Conservation (phyloP, 2,329 filamentous ascomycete species). For the Septoria linicola region DNA sequence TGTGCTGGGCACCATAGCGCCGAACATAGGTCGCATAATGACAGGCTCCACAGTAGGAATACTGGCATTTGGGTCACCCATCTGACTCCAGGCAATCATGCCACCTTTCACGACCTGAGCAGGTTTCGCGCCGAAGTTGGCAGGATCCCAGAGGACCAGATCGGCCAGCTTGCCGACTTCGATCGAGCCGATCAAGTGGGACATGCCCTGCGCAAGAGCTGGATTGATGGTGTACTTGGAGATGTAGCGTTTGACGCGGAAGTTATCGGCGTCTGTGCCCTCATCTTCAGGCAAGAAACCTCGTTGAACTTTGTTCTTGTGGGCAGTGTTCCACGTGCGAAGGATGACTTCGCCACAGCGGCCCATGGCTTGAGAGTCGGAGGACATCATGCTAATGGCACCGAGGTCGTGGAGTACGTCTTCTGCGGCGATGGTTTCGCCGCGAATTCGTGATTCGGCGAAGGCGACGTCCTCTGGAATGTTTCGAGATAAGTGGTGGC, state of each 20-base stretch:
- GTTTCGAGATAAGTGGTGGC: constrained; percentile 87
- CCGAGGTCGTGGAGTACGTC: constrained; percentile 93
- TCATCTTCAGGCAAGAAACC: constrained; percentile 75
- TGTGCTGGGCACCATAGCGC: constrained; percentile 58
- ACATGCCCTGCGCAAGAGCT: constrained; percentile 85
- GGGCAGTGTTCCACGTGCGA: constrained; percentile 93
- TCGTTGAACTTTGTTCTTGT: constrained; percentile 91
- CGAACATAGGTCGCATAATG: constrained; percentile 83
- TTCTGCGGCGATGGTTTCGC: constrained; percentile 94
- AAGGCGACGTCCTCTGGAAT: constrained; percentile 96
- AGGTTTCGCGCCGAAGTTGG: constrained; percentile 86
- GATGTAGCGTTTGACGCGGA: constrained; percentile 86
- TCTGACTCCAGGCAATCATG: constrained; percentile 76
- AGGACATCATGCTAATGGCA: constrained; percentile 96
- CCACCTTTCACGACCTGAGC: constrained; percentile 80
- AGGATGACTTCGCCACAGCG: constrained; percentile 91
- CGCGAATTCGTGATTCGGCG: constrained; percentile 88
- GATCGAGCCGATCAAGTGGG: constrained; percentile 79
- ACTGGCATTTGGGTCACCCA: constrained; percentile 61
- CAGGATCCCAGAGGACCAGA: constrained; percentile 80
- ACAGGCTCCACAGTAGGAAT: constrained; percentile 88
- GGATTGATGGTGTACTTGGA: constrained; percentile 97
- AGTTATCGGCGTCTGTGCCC: constrained; percentile 80
- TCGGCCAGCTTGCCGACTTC: constrained; percentile 90
- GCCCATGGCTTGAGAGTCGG: constrained; percentile 94